These are phyloP conservation scores for Tritrichomonas musculus DNA, from an alignment of 208 protist species.

Conservation along the genomic window DNA sequence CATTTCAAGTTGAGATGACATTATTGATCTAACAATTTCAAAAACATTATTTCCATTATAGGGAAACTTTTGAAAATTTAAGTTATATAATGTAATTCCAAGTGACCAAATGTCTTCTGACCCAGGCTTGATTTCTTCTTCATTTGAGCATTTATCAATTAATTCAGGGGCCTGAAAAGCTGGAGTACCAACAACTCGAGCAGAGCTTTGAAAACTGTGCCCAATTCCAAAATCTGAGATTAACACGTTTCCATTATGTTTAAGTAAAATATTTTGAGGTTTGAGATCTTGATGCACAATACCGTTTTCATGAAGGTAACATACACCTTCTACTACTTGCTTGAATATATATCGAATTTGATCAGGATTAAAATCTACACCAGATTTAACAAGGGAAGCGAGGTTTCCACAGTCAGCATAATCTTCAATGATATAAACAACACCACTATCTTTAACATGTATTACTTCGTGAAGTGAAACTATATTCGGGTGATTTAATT, in stretches of 20 bases:
- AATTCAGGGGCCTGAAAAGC: background rate
- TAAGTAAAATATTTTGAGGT: background rate
- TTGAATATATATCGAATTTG: background rate
- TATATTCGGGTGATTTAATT: background rate
- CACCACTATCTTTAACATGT: background rate
- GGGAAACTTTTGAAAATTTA: background rate
- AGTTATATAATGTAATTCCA: background rate
- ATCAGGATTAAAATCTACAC: background rate
- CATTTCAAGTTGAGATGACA: background rate
- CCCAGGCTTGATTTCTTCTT: background rate
- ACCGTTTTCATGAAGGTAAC: background rate
- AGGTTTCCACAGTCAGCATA: slow-evolving; percentile 16
- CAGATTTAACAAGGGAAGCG: background rate
- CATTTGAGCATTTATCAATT: background rate
- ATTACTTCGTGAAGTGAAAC: background rate
- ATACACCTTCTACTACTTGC: background rate
- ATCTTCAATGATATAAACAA: background rate
- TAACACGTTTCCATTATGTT: background rate
- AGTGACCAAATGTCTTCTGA: slow-evolving; percentile 15
- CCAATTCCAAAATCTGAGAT: slow-evolving; percentile 12
- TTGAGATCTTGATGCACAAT: slow-evolving; percentile 31
- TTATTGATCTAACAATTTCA: background rate
- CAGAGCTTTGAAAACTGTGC: background rate
- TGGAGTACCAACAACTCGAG: background rate
- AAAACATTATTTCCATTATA: background rate